phyloP scores from a whole-genome alignment of 345 rosid species.

The Lumnitzera littorea region DNA sequence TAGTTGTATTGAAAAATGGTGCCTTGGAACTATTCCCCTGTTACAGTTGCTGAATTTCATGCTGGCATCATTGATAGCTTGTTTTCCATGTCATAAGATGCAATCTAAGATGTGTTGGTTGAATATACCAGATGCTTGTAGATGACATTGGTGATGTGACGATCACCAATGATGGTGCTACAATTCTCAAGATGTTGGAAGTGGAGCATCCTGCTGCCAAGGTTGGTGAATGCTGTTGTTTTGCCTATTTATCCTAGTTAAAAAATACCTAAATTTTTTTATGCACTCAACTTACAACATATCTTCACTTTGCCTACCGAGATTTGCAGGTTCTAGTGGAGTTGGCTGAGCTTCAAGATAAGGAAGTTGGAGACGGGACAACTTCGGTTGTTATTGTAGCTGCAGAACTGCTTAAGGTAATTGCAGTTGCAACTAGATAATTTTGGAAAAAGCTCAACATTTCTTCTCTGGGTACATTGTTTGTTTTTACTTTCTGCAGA shows the following conservation, averaged over 20 bases:
- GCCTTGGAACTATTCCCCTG: neutral
- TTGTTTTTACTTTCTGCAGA: slow-evolving; percentile 34
- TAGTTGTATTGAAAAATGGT: no score
- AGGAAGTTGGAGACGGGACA: slow-evolving; percentile 98
- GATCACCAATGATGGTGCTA: slow-evolving; percentile 93
- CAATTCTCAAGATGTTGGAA: slow-evolving; percentile 88
- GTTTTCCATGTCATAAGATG: neutral
- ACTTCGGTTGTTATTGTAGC: slow-evolving; percentile 94
- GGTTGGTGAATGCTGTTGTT: slow-evolving; percentile 24
- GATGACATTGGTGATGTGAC: slow-evolving; percentile 97
- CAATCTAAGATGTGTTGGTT: slow-evolving; percentile 2
- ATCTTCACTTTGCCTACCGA: neutral
- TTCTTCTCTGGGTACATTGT: neutral
- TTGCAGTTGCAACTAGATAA: neutral
- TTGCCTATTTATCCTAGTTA: neutral
- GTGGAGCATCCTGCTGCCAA: slow-evolving; percentile 99
- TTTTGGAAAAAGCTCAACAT: neutral
- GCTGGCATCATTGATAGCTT: neutral
- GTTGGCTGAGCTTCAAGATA: slow-evolving; percentile 97
- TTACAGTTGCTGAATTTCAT: neutral
- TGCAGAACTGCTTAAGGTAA: slow-evolving; percentile 80
- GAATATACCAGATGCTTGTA: slow-evolving; percentile 65
- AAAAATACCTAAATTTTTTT: no score
- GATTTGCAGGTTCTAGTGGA: slow-evolving; percentile 76
- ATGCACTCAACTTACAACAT: no score